Base-by-base conservation (phyloP, 1,284 basidiomycete genomes). In the Cryptococcus jaspeensis region DNA sequence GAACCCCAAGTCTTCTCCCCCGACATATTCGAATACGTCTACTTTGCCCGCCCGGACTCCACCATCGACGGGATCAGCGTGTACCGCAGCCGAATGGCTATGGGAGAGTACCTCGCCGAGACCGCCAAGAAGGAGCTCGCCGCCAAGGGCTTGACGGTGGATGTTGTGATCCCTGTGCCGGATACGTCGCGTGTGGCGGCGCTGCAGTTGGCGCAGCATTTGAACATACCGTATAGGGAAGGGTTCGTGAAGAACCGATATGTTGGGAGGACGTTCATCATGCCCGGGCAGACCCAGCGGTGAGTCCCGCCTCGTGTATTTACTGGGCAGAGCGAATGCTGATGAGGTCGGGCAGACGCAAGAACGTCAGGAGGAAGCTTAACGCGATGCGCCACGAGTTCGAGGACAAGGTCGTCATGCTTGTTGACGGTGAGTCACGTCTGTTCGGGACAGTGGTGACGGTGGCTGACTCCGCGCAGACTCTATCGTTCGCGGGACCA, bases 331-430 rank as follows among this genome's bases (percentile, higher is more conserved):
- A n/a, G n/a, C n/a, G 12, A 9, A 28, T 41, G 52, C 53, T 53
- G 45, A 53, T 45, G 23, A 37, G 28, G 2, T 46, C n/a, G 12
- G 67, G 36, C 25, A 91, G 92, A 71, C 86, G 84, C 66, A 98
- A 95, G 82, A 99, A 96, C 72, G 96, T 99, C 15, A 83, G 96
- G 58, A 83, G 89, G 64, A 99, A 99, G 78, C 81, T 99, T 60
- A 99, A 99, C 75, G 96, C 96, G 3, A 99, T 99, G 94, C 94
- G 96, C n/a, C 83, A 98, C 60, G 96, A 99, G 79, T 99, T 99
- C 73, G 83, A 83, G 15, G 85, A 83, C 69, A 98, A 97, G 81
- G 90, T 88, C 65, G 93, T 99, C 7, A 83, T 99, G 47, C 84
- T 99, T 50, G 96, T 99, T 28, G 96, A 99, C 79, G 93, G 90